Evolutionary conservation across 352 stramenopile species (phyloP).

Genomic region (Globisporangium emineosum): DNA sequence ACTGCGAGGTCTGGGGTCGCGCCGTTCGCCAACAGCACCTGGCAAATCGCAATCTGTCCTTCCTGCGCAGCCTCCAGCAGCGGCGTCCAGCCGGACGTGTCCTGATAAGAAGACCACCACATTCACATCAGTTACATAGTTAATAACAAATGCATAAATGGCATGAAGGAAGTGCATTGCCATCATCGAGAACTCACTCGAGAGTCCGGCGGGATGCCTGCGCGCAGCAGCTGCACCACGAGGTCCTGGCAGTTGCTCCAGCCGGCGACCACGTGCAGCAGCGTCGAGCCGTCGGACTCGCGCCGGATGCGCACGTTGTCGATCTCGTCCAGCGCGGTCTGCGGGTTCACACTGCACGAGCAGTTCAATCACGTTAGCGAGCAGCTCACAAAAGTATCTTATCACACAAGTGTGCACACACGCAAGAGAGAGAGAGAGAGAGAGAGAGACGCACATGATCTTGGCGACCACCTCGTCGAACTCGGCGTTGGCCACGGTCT

Average conservation of each 20-base stretch:
- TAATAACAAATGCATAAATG: neutral
- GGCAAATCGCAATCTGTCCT: constrained; percentile 45
- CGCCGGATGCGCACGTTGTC: constrained; percentile 12
- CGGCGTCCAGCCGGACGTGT: constrained; percentile 53
- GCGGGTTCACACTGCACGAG: constrained; percentile 16
- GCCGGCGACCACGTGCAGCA: constrained; percentile 20
- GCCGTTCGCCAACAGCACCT: constrained; percentile 38
- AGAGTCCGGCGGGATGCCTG: constrained; percentile 37
- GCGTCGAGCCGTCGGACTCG: constrained; percentile 19
- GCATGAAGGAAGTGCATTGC: neutral
- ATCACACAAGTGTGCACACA: neutral
- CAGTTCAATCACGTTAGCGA: neutral
- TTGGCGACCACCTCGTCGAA: constrained; percentile 19
- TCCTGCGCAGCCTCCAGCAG: constrained; percentile 60
- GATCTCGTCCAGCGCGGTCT: constrained; percentile 6
- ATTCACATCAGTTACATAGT: no score
- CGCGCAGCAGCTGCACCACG: constrained; percentile 39
- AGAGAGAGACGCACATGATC: constrained; percentile 18
- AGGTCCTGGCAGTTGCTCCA: constrained; percentile 27
- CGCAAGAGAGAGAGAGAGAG: neutral
- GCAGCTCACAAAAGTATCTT: neutral
- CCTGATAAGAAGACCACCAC: constrained; percentile 3
- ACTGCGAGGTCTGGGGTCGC: constrained; percentile 35
- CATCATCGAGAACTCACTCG: constrained; percentile 16
- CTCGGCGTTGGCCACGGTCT: constrained; percentile 13